Evolutionary conservation across 2,329 filamentous ascomycete genomes (phyloP).

Genomic region (Pyricularia sp.): DNA sequence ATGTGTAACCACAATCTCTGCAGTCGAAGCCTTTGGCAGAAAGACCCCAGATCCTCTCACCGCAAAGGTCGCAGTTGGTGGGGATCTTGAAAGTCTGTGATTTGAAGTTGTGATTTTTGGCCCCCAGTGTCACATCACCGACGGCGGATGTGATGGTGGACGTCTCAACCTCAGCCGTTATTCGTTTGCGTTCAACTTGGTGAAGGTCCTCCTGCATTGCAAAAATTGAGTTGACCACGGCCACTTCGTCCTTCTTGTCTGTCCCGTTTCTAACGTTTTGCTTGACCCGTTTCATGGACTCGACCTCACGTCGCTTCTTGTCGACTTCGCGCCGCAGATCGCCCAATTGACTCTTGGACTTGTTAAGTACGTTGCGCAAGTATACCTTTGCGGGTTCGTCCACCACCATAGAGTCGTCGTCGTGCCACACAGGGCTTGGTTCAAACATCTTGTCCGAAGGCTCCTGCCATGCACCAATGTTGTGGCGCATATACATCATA

Average conservation of each 20-base stretch:
- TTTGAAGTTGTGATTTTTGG: slow-evolving; percentile 95
- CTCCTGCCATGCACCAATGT: slow-evolving; percentile 73
- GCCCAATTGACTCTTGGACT: slow-evolving; percentile 76
- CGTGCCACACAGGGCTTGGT: slow-evolving; percentile 93
- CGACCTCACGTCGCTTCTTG: slow-evolving; percentile 77
- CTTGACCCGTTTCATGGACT: slow-evolving; percentile 63
- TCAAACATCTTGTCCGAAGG: slow-evolving; percentile 81
- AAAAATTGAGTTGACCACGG: slow-evolving; percentile 77
- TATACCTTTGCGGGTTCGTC: slow-evolving; percentile 86
- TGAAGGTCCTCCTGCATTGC: slow-evolving; percentile 77
- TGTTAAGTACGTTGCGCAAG: slow-evolving; percentile 81
- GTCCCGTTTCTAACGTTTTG: slow-evolving; percentile 71
- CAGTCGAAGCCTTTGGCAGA: slow-evolving; percentile 97
- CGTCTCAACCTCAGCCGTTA: slow-evolving; percentile 88
- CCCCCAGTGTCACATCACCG: slow-evolving; percentile 85
- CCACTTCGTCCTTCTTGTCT: slow-evolving; percentile 82
- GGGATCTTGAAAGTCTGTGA: slow-evolving; percentile 99
- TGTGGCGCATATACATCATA: slow-evolving; percentile 96
- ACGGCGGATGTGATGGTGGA: slow-evolving; percentile 80
- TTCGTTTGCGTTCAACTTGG: slow-evolving; percentile 69
- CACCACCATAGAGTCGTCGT: slow-evolving; percentile 76
- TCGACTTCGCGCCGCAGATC: slow-evolving; percentile 78
- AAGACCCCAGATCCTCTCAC: slow-evolving; percentile 92
- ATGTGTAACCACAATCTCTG: slow-evolving; percentile 93
- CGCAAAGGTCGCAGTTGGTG: slow-evolving; percentile 94